A percentile compares a stretch with the other conserved stretches of the same genome.
Conservation (phyloP, 495 filamentous ascomycete genomes). For the Collariella sp. region DNA sequence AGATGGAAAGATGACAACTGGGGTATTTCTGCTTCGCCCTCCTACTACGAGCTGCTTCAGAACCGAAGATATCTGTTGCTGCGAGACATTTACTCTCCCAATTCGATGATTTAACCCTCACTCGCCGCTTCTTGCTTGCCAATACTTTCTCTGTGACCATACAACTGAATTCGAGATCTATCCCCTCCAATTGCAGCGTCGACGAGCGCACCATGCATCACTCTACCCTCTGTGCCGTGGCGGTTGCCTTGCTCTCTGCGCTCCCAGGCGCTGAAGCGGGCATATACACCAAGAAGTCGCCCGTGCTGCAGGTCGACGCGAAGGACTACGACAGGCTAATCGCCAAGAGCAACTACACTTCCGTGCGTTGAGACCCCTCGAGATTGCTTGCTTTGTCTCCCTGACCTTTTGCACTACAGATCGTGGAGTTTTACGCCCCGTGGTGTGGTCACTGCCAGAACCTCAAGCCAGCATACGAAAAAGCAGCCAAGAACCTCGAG, state of each 20-base stretch:
- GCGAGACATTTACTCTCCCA: neutral
- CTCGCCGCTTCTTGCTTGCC: neutral
- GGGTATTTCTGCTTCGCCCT: slow-evolving; percentile 8
- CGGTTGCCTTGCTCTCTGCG: slow-evolving; percentile 41
- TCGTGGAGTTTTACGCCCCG: slow-evolving; percentile 80
- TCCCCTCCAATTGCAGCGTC: neutral
- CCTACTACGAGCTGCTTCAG: neutral
- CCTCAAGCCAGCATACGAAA: slow-evolving; percentile 91
- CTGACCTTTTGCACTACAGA: slow-evolving; percentile 24
- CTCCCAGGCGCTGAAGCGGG: slow-evolving; percentile 56
- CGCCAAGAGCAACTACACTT: slow-evolving; percentile 80
- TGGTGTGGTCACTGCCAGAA: slow-evolving; percentile 97
- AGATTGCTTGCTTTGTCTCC: neutral
- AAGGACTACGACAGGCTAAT: slow-evolving; percentile 80
- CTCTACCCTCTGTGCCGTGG: slow-evolving; percentile 37
- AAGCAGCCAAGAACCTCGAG: slow-evolving; percentile 77
- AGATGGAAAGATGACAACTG: slow-evolving; percentile 31
- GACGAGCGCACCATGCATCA: slow-evolving; percentile 33
- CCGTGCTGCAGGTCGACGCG: slow-evolving; percentile 77
- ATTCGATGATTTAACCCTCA: slow-evolving; percentile 6
- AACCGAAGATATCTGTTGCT: neutral
- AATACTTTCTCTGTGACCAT: neutral
- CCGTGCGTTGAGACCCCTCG: slow-evolving; percentile 50
- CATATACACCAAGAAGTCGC: slow-evolving; percentile 78
- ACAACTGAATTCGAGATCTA: neutral